phyloP scores from a whole-genome alignment of 257 asterid genomes.

The Solanum appendiculatum region DNA sequence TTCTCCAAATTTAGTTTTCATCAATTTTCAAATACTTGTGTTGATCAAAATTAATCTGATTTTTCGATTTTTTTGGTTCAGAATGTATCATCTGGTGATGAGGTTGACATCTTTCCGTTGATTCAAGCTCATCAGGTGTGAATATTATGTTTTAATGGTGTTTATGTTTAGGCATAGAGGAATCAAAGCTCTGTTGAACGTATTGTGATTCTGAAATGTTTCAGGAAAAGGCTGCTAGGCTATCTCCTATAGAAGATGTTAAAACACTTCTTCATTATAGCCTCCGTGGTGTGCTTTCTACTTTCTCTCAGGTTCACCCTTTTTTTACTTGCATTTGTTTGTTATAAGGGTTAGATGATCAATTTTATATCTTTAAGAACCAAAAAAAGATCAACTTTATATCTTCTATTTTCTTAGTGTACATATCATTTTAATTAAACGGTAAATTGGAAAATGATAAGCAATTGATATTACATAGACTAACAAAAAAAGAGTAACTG shows the following conservation, averaged over 20 bases:
- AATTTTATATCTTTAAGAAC: not conserved
- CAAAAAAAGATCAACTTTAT: not conserved
- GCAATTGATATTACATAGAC: not conserved
- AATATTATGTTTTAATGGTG: not conserved
- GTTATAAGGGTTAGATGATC: not conserved
- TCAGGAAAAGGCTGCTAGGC: slow-evolving; percentile 77
- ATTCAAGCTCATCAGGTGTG: slow-evolving; percentile 85
- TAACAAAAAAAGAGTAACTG: not conserved
- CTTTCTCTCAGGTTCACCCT: slow-evolving; percentile 59
- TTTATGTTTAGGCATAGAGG: not conserved
- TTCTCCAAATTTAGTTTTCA: too few species aligned
- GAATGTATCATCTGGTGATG: slow-evolving; percentile 27
- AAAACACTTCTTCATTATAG: slow-evolving; percentile 66
- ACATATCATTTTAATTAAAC: not conserved
- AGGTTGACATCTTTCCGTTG: slow-evolving; percentile 39
- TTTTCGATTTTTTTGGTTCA: slow-evolving; percentile 9
- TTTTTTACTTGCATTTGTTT: not conserved
- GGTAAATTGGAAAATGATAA: not conserved
- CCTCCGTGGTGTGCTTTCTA: slow-evolving; percentile 82
- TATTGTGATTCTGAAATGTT: not conserved
- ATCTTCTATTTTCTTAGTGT: not conserved
- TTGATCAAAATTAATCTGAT: not conserved
- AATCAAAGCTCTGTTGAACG: not conserved
- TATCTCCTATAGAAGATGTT: slow-evolving; percentile 78
- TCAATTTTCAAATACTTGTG: not conserved